Conservation (phyloP, 441 rosid species). For the Codiaeum variegatum region DNA sequence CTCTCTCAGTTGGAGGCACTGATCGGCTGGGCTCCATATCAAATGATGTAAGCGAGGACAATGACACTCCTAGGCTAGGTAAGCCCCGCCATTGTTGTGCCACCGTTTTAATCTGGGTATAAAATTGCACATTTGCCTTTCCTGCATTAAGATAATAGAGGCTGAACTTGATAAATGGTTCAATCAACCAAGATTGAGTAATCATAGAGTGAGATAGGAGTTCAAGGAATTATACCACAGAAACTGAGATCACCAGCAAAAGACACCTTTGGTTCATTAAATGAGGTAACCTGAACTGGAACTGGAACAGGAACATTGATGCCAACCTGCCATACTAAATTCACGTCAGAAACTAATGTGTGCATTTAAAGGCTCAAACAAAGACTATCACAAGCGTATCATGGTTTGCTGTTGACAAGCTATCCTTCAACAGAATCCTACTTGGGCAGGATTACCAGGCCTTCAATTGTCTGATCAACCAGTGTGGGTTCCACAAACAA, state of each 20-base stretch:
- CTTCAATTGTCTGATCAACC: background rate
- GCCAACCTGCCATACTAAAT: constrained; percentile 30
- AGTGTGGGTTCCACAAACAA: background rate
- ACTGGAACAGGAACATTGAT: constrained; percentile 39
- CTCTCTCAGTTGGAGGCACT: constrained; percentile 27
- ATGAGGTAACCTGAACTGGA: constrained; percentile 25
- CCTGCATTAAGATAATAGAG: constrained; percentile 14
- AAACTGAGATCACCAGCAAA: constrained; percentile 24
- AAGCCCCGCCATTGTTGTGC: constrained; percentile 26
- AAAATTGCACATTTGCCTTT: constrained; percentile 23
- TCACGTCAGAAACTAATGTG: constrained; percentile 10
- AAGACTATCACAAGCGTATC: background rate
- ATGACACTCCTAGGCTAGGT: constrained; percentile 24
- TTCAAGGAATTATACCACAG: constrained; percentile 20
- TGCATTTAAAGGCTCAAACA: background rate
- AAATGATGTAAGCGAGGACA: constrained; percentile 27
- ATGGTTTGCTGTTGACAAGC: background rate
- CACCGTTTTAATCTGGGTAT: constrained; percentile 29
- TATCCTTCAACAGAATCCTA: background rate
- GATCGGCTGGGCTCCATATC: constrained; percentile 31
- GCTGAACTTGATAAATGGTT: background rate
- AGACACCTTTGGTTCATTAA: constrained; percentile 18
- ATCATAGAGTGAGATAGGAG: background rate
- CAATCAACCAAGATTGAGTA: background rate
- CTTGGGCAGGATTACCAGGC: background rate